Evolutionary conservation across 108 stramenopile genomes (phyloP).

Genomic region (Skeletonema costatum): DNA sequence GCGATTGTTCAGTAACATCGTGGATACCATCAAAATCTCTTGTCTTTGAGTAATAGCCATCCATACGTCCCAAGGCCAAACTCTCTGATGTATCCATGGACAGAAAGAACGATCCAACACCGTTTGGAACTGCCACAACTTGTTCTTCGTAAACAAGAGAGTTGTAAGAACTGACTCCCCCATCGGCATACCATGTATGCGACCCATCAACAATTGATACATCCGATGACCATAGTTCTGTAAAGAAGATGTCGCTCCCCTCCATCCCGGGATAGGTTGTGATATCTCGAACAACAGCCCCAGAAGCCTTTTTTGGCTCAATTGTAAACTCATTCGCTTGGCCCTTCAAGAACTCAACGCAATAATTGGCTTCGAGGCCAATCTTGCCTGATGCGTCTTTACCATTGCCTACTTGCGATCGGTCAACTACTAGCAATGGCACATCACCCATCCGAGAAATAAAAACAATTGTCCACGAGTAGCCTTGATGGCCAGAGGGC

Average conservation of each 20-base stretch:
- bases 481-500: constrained; percentile 37
- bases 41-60: constrained; percentile 26
- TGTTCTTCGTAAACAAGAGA: constrained; percentile 68
- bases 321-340: constrained; percentile 81
- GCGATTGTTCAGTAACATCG: constrained; percentile 24
- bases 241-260: constrained; percentile 78
- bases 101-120: constrained; percentile 34
- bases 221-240: constrained; percentile 70
- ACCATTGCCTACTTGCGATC: constrained; percentile 38
- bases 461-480: constrained; percentile 75
- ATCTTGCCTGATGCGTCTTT: constrained; percentile 41
- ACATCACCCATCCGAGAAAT: constrained; percentile 65
- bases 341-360: constrained; percentile 68
- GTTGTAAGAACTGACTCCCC: constrained; percentile 61
- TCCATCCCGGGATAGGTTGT: constrained; percentile 60
- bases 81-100: constrained; percentile 35
- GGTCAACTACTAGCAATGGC: constrained; percentile 46
- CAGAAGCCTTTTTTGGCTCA: constrained; percentile 81
- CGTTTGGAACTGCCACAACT: constrained; percentile 23
- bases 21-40: constrained; percentile 9
- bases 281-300: constrained; percentile 66
- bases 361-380: constrained; percentile 24
- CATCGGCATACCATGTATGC: constrained; percentile 50
- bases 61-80: constrained; percentile 22
- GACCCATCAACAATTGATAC: constrained; percentile 43